Base-by-base conservation (phyloP, 1,284 basidiomycete genomes). In the Leccinum pachyderme region DNA sequence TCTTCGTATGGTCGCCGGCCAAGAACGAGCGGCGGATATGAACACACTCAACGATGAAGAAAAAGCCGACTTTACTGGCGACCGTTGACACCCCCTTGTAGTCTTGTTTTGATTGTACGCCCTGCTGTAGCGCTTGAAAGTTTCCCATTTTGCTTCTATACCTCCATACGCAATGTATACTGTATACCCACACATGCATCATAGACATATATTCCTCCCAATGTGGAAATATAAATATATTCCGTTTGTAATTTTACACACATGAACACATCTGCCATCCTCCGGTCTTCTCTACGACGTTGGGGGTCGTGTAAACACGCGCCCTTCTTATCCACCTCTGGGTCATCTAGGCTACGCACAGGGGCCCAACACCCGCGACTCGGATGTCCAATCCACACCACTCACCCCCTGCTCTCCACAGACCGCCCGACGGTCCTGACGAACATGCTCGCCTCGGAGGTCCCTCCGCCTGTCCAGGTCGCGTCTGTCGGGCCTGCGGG, bases 371-470 rank as follows among this genome's bases (percentile, higher is more conserved):
- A 33, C 32, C 32, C 35, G n/a, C 35, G n/a, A 39, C 9, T 39
- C n/a, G 37, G 9, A 11, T 62, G 62, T 5, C 18, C 24, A 33
- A 37, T 72, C 32, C 65, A 72, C n/a, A 59, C 49, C 11, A 58
- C 56, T 24, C 52, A 37, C 37, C 35, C 58, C 11, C 28, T 33
- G 7, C 55, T 32, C 5, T 41, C 54, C 41, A 54, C 60, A 4
- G 67, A 71, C 51, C 58, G 55, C 46, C 69, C 69, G 29, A 69
- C 69, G 9, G 41, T 49, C 18, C 77, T 91, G 57, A 85, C 81
- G 50, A 92, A 91, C 66, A 83, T 92, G 55, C 80, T 92, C 31
- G 85, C 84, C 5, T 83, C 83, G 53, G 86, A 81, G 27, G 78
- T 77, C 15, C 82, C 85, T 44, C 87, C 85, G 0, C 75, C 89